A percentile compares a stretch with the other conserved stretches of the same genome.
Conservation (phyloP, 495 filamentous ascomycete species). For the Penicillium bialowiezense region DNA sequence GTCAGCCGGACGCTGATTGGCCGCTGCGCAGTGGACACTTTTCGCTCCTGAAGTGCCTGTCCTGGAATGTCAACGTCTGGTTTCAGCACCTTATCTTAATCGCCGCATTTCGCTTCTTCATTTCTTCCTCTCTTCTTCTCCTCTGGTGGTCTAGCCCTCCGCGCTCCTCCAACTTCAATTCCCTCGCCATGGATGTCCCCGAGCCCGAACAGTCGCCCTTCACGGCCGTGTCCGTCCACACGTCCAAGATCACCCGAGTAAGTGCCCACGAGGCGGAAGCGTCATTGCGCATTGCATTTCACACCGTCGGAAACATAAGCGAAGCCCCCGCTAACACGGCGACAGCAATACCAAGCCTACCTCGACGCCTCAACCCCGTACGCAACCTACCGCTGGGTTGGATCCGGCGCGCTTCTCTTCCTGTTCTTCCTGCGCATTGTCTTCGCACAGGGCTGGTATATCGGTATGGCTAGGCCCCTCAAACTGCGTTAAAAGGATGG, state of each 20-base stretch:
- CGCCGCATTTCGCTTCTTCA: constrained; percentile 14
- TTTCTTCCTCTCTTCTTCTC: constrained; percentile 11
- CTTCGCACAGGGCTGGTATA: constrained; percentile 95
- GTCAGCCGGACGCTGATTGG: constrained; percentile 23
- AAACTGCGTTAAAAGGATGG: too few species aligned
- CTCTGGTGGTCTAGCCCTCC: constrained; percentile 3
- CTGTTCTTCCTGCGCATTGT: constrained; percentile 88
- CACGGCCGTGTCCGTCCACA: constrained; percentile 80
- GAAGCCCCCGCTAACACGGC: constrained; percentile 11
- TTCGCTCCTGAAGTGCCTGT: constrained; percentile 28
- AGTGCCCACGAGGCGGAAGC: constrained; percentile 30
- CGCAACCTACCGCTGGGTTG: constrained; percentile 82
- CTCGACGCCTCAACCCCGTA: constrained; percentile 91
- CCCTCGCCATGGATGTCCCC: constrained; percentile 65
- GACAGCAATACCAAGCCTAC: constrained; percentile 88
- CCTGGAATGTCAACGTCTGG: constrained; percentile 23
- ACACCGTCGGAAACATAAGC: too few species aligned
- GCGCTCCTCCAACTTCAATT: constrained; percentile 1
- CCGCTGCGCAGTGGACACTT: constrained; percentile 37
- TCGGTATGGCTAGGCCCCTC: too few species aligned
- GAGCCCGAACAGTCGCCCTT: constrained; percentile 83
- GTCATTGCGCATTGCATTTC: constrained; percentile 10
- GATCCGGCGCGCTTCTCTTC: constrained; percentile 69
- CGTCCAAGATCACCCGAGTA: constrained; percentile 67
- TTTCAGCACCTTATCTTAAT: constrained; percentile 27